Evolutionary conservation across 768 basidiomycete species (phyloP).

Genomic region (Suillus sp.): DNA sequence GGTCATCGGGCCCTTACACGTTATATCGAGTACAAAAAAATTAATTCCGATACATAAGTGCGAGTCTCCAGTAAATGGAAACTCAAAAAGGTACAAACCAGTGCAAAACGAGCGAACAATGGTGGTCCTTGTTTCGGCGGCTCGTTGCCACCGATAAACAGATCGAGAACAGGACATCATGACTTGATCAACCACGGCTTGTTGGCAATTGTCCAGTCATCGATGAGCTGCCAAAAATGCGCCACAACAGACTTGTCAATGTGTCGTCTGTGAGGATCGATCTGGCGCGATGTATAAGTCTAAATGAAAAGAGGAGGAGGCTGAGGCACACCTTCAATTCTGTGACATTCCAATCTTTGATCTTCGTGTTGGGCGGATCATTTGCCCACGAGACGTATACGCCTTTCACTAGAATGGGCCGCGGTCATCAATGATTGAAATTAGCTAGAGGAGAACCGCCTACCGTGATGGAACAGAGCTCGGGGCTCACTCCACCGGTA

Average conservation of each 20-base stretch:
- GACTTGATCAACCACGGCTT: conserved; percentile 73
- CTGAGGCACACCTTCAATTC: conserved; percentile 75
- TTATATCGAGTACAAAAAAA: background rate
- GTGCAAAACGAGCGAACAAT: background rate
- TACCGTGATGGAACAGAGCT: conserved; percentile 92
- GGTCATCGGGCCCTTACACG: background rate
- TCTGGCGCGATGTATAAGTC: conserved; percentile 47
- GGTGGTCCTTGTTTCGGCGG: background rate
- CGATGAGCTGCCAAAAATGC: conserved; percentile 93
- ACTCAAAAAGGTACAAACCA: background rate
- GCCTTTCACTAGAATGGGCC: conserved; percentile 72
- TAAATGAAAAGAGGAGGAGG: background rate
- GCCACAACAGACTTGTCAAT: conserved; percentile 94
- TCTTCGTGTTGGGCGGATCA: conserved; percentile 84
- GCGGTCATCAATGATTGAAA: background rate
- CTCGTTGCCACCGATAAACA: conserved; percentile 6
- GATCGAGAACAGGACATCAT: conserved; percentile 22
- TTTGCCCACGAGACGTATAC: conserved; percentile 94
- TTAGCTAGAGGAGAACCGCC: conserved; percentile 16
- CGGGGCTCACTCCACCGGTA: conserved; percentile 98
- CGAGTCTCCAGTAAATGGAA: background rate
- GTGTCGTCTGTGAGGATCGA: conserved; percentile 87
- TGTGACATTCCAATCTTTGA: conserved; percentile 97
- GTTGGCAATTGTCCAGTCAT: conserved; percentile 79
- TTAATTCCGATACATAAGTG: background rate